phyloP scores from a whole-genome alignment of 805 yeast species.

The Yamadazyma phyllophila region DNA sequence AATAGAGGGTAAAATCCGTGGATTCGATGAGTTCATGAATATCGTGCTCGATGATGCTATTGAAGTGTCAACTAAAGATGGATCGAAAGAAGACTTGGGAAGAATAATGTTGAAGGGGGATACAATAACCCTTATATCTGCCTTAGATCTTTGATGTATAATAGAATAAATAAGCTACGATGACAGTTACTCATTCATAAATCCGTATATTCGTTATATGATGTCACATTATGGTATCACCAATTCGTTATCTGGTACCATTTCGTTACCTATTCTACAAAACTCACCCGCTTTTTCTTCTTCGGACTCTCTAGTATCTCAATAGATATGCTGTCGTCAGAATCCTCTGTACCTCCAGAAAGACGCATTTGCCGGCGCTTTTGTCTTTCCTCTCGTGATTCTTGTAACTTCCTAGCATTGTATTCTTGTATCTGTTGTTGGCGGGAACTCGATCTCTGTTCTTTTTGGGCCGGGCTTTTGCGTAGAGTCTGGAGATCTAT shows the following conservation, averaged over 20 bases:
- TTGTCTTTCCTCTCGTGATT: constrained; percentile 26
- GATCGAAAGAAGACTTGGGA: constrained; percentile 59
- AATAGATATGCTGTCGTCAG: neutral
- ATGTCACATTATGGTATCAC: too few relatives aligned
- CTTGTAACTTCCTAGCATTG: constrained; percentile 21
- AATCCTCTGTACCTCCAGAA: neutral
- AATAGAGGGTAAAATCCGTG: constrained; percentile 80
- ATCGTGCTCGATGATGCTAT: constrained; percentile 57
- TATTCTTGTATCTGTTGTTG: constrained; percentile 27
- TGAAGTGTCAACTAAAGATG: constrained; percentile 58
- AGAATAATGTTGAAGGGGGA: constrained; percentile 88
- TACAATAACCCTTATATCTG: constrained; percentile 73
- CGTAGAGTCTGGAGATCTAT: constrained; percentile 11
- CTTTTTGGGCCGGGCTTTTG: constrained; percentile 9
- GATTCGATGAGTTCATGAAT: constrained; percentile 98
- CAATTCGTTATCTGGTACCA: too few relatives aligned
- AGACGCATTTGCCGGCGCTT: constrained; percentile 7
- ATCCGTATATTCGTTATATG: too few relatives aligned
- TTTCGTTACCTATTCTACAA: constrained; percentile 13
- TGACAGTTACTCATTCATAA: neutral
- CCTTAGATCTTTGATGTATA: constrained; percentile 26
- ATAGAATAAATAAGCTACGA: neutral
- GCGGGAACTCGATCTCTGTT: constrained; percentile 13
- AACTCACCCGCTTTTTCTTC: constrained; percentile 28
- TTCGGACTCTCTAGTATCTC: constrained; percentile 12